Conservation (phyloP, 2,329 filamentous ascomycete species). For the Aspergillus brunneoviolaceus region DNA sequence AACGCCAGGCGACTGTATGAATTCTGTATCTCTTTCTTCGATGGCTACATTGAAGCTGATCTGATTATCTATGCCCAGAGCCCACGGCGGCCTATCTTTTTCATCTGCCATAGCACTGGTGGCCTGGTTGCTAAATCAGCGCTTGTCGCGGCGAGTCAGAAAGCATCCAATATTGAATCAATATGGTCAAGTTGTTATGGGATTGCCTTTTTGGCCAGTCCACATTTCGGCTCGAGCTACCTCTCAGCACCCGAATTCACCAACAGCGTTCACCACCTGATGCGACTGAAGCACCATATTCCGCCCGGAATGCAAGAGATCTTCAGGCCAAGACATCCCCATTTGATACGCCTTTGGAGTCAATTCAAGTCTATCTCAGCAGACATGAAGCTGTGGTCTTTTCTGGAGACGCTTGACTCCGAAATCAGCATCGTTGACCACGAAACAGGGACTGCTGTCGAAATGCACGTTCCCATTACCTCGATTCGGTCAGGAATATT, state of each 20-base stretch:
- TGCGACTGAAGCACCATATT: conserved; percentile 54
- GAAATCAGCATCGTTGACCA: conserved; percentile 48
- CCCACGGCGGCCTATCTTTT: conserved; percentile 54
- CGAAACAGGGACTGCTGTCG: conserved; percentile 46
- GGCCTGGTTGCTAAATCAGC: conserved; percentile 61
- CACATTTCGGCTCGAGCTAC: conserved; percentile 64
- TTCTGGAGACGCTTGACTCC: conserved; percentile 64
- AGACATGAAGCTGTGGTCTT: conserved; percentile 62
- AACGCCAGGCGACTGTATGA: conserved; percentile 24
- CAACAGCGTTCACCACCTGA: conserved; percentile 53
- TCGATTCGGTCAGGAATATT: conserved; percentile 45
- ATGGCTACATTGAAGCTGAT: not conserved
- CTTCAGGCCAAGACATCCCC: conserved; percentile 52
- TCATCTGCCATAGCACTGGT: conserved; percentile 62
- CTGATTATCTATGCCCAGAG: conserved; percentile 11
- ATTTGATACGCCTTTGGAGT: conserved; percentile 52
- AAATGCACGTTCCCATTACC: conserved; percentile 60
- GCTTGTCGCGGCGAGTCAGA: conserved; percentile 41
- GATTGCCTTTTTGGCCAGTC: conserved; percentile 61
- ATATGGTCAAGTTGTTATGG: conserved; percentile 60
- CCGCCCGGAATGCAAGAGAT: conserved; percentile 53
- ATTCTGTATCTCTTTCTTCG: not conserved
- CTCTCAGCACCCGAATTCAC: conserved; percentile 59
- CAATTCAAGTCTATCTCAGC: conserved; percentile 58
- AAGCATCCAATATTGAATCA: conserved; percentile 27